phyloP scores from a whole-genome alignment of 2,329 filamentous ascomycete genomes.

The Didymella segeticola region DNA sequence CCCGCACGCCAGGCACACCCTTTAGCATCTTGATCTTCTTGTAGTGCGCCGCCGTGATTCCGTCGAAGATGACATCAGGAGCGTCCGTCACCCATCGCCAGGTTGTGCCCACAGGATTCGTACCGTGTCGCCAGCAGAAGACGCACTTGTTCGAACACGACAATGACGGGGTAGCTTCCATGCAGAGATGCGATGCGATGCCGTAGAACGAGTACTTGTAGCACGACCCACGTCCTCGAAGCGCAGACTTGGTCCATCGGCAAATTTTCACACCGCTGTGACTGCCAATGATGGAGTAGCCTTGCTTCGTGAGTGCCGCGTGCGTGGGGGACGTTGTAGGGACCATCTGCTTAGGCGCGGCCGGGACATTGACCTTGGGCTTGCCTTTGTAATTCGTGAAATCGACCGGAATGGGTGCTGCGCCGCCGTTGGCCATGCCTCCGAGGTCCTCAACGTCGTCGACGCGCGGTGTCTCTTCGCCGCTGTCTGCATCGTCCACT shows the following conservation, averaged over 20 bases:
- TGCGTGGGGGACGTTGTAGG: constrained; percentile 89
- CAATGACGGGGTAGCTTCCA: constrained; percentile 95
- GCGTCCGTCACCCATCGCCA: constrained; percentile 97
- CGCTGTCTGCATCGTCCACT: constrained; percentile 57
- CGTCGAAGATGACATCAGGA: constrained; percentile 86
- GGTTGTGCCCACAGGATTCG: constrained; percentile 93
- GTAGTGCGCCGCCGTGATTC: constrained; percentile 91
- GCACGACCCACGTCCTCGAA: constrained; percentile 90
- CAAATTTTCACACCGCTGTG: constrained; percentile 98
- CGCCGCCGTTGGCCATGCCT: constrained; percentile 60
- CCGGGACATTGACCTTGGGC: constrained; percentile 56
- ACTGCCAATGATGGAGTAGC: constrained; percentile 92
- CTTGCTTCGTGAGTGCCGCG: constrained; percentile 89
- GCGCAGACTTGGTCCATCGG: constrained; percentile 96
- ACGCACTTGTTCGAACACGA: constrained; percentile 99
- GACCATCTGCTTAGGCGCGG: constrained; percentile 83
- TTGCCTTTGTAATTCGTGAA: constrained; percentile 76
- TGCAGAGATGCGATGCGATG: constrained; percentile 94
- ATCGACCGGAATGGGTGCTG: constrained; percentile 74
- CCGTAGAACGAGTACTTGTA: constrained; percentile 99
- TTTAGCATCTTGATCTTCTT: constrained; percentile 98
- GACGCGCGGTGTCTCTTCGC: constrained; percentile 54
- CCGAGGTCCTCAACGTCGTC: constrained; percentile 88
- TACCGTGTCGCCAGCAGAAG: constrained; percentile 98
- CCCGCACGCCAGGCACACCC: constrained; percentile 88